Conservation (phyloP, 1,284 basidiomycete genomes). For the Trametes polyzona region DNA sequence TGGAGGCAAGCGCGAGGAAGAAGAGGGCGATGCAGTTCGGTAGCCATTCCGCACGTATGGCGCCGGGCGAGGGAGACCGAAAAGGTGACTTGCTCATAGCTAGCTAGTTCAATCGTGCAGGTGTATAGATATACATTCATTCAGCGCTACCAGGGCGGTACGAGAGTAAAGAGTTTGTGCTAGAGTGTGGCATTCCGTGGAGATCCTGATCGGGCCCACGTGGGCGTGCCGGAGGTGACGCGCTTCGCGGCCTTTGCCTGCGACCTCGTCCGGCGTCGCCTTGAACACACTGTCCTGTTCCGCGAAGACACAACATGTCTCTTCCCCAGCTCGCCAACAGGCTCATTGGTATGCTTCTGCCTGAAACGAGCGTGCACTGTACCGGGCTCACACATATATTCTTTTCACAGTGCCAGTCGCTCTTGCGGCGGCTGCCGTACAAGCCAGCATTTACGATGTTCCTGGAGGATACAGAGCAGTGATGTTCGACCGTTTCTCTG, state of each 20-base stretch:
- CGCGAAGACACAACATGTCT: slow-evolving; percentile 18
- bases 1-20: slow-evolving; percentile 70
- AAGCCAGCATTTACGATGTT: slow-evolving; percentile 91
- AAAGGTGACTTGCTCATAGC: slow-evolving; percentile 51
- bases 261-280: slow-evolving; percentile 4
- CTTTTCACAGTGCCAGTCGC: slow-evolving; percentile 70
- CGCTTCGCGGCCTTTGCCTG: slow-evolving; percentile 14
- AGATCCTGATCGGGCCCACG: slow-evolving; percentile 19
- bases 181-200: too few species aligned
- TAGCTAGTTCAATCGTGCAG: too few species aligned
- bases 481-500: slow-evolving; percentile 97
- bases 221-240: slow-evolving; percentile 27
- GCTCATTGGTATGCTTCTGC: slow-evolving; percentile 29
- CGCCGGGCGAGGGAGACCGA: slow-evolving; percentile 53
- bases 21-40: slow-evolving; percentile 99
- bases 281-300: slow-evolving; percentile 1
- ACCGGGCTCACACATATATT: too few species aligned
- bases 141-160: too few species aligned
- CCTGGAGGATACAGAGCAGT: slow-evolving; percentile 94
- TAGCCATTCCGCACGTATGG: slow-evolving; percentile 90
- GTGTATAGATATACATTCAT: too few species aligned
- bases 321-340: slow-evolving; percentile 48
- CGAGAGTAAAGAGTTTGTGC: too few species aligned
- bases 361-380: background rate
- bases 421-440: slow-evolving; percentile 65